These are phyloP conservation scores for Aspergillus hiratsukae DNA, from an alignment of 2,329 filamentous ascomycete species.

Conservation along the genomic window DNA sequence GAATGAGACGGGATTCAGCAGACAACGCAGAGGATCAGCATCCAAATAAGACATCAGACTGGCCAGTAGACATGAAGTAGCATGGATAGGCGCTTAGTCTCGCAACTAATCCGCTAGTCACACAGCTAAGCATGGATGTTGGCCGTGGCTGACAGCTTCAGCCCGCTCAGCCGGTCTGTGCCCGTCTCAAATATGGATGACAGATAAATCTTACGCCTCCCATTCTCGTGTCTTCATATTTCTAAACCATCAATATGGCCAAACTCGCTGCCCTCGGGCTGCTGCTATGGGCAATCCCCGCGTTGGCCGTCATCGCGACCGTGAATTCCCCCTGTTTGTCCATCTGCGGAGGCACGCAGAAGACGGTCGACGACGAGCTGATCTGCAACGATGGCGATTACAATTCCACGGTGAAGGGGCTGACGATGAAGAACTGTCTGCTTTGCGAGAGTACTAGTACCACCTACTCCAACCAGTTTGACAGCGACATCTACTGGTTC, in stretches of 20 bases:
- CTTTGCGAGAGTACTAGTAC: conserved; percentile 1
- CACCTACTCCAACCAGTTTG: neutral
- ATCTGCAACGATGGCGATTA: neutral
- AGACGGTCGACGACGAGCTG: neutral
- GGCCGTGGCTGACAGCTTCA: neutral
- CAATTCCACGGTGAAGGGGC: neutral
- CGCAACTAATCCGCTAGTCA: neutral
- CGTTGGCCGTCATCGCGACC: neutral
- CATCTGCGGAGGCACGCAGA: neutral
- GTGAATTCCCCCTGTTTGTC: neutral
- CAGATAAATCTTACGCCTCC: neutral
- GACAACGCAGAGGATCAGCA: neutral
- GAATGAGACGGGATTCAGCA: neutral
- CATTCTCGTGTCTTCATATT: neutral
- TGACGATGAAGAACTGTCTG: conserved; percentile 1
- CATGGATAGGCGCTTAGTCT: neutral
- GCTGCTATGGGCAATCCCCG: neutral
- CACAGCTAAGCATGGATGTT: neutral
- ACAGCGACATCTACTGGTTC: neutral
- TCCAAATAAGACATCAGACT: neutral
- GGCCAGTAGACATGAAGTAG: too few species aligned
- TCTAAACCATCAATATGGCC: neutral
- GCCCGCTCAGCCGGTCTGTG: neutral
- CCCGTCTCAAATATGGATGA: neutral
- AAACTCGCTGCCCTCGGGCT: neutral